Percentiles rank a stretch among this genome's conserved stretches.
These are phyloP conservation scores for Coniella vitis DNA, from an alignment of 2,329 filamentous ascomycete genomes.

Conservation along the genomic window DNA sequence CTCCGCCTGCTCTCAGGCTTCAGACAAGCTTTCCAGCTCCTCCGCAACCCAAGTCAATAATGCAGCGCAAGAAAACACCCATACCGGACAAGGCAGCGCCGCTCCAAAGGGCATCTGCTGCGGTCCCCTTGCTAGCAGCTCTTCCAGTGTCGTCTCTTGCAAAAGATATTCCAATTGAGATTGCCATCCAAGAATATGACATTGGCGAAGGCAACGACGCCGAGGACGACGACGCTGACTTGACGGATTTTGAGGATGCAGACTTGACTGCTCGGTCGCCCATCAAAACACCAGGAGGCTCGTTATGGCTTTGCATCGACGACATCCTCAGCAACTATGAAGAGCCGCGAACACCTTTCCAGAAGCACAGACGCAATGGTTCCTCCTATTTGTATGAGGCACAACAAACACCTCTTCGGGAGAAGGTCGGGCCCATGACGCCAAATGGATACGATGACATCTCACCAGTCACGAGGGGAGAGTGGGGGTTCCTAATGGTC, in stretches of 20 bases:
- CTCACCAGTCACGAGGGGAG: constrained; percentile 53
- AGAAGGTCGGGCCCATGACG: constrained; percentile 42
- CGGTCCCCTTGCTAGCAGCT: neutral
- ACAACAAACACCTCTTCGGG: constrained; percentile 13
- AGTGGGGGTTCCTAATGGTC: constrained; percentile 56
- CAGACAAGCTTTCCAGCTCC: constrained; percentile 26
- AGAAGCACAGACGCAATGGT: constrained; percentile 11
- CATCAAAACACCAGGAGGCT: constrained; percentile 22
- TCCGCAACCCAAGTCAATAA: neutral
- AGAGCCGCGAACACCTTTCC: constrained; percentile 5
- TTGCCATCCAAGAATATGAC: constrained; percentile 17
- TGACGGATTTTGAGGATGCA: constrained; percentile 26
- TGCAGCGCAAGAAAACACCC: constrained; percentile 7
- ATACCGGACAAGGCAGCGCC: constrained; percentile 2
- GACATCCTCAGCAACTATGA: constrained; percentile 30
- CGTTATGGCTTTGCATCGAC: constrained; percentile 30
- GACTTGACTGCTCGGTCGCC: constrained; percentile 32
- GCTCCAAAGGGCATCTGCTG: neutral
- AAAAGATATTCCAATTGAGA: constrained; percentile 20
- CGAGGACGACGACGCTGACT: constrained; percentile 24
- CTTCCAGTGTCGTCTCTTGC: neutral
- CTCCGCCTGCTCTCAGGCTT: constrained; percentile 13
- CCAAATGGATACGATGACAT: constrained; percentile 57
- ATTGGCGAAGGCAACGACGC: too few relatives aligned
- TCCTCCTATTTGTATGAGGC: neutral